phyloP scores from a whole-genome alignment of 805 yeast genomes.

The Candida pini region DNA sequence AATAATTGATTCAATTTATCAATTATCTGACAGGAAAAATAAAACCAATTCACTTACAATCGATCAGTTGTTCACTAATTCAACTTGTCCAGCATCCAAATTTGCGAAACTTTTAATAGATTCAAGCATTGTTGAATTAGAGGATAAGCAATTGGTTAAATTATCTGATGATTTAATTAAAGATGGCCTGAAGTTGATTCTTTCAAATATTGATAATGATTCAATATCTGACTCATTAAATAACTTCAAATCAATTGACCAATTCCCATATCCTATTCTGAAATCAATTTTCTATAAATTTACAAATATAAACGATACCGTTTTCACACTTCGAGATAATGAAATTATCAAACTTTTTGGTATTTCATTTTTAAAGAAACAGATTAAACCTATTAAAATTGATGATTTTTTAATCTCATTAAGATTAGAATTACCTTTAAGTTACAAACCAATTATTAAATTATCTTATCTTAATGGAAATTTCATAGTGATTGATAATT shows the following conservation, averaged over 20 bases:
- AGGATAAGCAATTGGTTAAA: neutral
- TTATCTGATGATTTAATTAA: neutral
- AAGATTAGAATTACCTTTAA: constrained; percentile 61
- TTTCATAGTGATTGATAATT: constrained; percentile 26
- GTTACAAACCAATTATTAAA: constrained; percentile 40
- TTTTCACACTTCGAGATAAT: constrained; percentile 7
- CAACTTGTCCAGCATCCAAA: constrained; percentile 6
- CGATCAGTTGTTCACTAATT: too few relatives aligned
- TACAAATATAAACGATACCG: too few relatives aligned
- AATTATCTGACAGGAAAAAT: neutral
- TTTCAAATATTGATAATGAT: neutral
- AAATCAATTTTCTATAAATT: too few relatives aligned
- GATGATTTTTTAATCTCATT: constrained; percentile 61
- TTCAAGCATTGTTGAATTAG: constrained; percentile 11
- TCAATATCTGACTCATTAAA: neutral
- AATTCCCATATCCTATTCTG: too few relatives aligned
- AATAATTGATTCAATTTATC: constrained; percentile 1
- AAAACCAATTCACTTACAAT: too few relatives aligned
- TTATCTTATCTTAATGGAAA: constrained; percentile 33
- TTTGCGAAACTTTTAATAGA: constrained; percentile 6
- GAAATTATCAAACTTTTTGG: constrained; percentile 17
- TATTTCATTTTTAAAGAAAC: constrained; percentile 8
- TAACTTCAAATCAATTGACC: too few relatives aligned
- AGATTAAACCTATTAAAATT: constrained; percentile 6
- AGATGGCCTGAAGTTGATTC: neutral